phyloP scores from a whole-genome alignment of 1,284 basidiomycete species.

The Sphagnurus paluster region DNA sequence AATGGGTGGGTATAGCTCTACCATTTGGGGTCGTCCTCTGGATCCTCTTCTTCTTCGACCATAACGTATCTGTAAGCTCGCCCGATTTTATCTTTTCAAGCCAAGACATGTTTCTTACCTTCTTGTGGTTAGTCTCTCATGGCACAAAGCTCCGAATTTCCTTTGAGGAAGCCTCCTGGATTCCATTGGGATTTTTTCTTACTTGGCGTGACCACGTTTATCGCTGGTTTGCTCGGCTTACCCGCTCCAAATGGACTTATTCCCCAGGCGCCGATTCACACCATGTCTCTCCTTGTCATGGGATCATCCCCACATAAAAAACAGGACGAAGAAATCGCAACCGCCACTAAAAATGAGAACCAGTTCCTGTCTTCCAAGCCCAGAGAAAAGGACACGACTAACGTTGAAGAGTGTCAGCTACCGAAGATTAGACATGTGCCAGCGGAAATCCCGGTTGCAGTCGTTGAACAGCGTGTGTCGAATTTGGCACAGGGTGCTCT shows the following conservation, averaged over 20 bases:
- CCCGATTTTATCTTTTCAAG: neutral
- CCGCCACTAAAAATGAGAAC: slow-evolving; percentile 13
- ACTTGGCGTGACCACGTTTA: slow-evolving; percentile 89
- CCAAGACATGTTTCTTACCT: slow-evolving; percentile 1
- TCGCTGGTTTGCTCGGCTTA: slow-evolving; percentile 87
- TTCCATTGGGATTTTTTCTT: slow-evolving; percentile 92
- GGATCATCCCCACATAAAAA: slow-evolving; percentile 47
- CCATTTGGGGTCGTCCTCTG: slow-evolving; percentile 73
- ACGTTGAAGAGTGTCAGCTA: slow-evolving; percentile 24
- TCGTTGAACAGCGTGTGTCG: slow-evolving; percentile 89
- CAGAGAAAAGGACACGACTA: slow-evolving; percentile 6
- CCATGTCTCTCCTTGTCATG: slow-evolving; percentile 82
- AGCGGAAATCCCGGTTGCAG: slow-evolving; percentile 67
- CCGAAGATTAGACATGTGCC: slow-evolving; percentile 8
- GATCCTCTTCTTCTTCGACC: slow-evolving; percentile 79
- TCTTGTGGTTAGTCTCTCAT: slow-evolving; percentile 68
- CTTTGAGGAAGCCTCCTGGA: slow-evolving; percentile 88
- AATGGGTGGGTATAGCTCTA: slow-evolving; percentile 86
- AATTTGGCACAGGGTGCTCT: slow-evolving; percentile 84
- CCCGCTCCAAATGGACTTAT: slow-evolving; percentile 96
- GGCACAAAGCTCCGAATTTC: slow-evolving; percentile 91
- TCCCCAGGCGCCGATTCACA: slow-evolving; percentile 95
- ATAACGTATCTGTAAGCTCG: slow-evolving; percentile 75
- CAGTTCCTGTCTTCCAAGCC: slow-evolving; percentile 13
- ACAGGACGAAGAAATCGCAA: slow-evolving; percentile 35